phyloP scores from a whole-genome alignment of 768 basidiomycete genomes.

The Candolleomyces aberdarensis region DNA sequence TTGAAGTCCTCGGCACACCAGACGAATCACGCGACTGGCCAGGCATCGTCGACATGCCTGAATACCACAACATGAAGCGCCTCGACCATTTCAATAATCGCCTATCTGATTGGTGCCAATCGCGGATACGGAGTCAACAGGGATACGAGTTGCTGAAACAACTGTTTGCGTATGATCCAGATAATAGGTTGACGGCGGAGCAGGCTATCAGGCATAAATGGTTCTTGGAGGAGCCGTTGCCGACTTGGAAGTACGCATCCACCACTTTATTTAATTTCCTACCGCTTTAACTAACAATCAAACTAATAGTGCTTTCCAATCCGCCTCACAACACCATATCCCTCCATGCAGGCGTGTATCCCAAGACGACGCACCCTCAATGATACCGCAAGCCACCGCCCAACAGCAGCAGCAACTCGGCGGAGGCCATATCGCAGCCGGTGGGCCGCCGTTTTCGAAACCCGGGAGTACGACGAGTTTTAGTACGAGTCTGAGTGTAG shows the following conservation, averaged over 20 bases:
- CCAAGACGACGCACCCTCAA: conserved; percentile 87
- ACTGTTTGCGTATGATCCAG: conserved; percentile 90
- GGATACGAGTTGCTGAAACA: conserved; percentile 84
- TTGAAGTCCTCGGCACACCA: conserved; percentile 90
- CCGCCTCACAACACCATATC: conserved; percentile 57
- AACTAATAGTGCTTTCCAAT: conserved; percentile 65
- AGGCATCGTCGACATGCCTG: conserved; percentile 79
- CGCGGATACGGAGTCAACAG: conserved; percentile 52
- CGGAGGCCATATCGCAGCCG: conserved; percentile 37
- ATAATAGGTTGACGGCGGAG: conserved; percentile 76
- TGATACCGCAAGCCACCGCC: conserved; percentile 64
- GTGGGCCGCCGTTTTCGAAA: conserved; percentile 54
- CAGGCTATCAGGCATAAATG: conserved; percentile 83
- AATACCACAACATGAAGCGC: conserved; percentile 79
- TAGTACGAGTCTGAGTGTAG: conserved; percentile 51
- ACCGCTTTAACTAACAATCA: conserved; percentile 2
- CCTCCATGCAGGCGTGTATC: conserved; percentile 89
- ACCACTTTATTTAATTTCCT: neutral
- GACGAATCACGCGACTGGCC: conserved; percentile 81
- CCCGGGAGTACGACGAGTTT: conserved; percentile 63
- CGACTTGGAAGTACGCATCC: conserved; percentile 74
- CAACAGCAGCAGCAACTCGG: conserved; percentile 36
- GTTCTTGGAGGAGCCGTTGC: conserved; percentile 89
- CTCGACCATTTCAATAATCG: conserved; percentile 65
- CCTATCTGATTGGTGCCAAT: conserved; percentile 73